Evolutionary conservation across 2,329 filamentous ascomycete species (phyloP), one percentile per base, ranked within the genome.

Genomic region (Laburnicola sp.): DNA sequence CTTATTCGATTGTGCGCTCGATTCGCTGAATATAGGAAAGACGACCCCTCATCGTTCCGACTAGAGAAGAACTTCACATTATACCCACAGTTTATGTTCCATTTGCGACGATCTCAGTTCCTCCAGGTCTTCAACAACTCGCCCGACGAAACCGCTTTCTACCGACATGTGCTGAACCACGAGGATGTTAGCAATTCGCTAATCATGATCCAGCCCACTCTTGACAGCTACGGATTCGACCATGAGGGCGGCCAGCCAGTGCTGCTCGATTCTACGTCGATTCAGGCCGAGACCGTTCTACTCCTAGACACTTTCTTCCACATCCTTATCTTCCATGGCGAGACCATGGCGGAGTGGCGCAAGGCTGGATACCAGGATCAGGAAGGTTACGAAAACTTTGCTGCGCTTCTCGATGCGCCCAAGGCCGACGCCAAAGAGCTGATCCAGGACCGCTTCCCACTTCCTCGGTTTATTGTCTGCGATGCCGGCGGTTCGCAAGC

Each of bases 71-170:
- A 99, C 79, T 99, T 99, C 70, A 97, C 93, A 0, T 82, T 99
- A 11, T 99, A 99, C 70, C 94, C 94, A 25, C 94, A 99, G 72
- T 99, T 99, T 77, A 99, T 99, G 94, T 99, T 99, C 81, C 94
- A 99, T 74, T 82, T 99, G 54, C 88, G 94, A 64, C 86, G 94
- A 74, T 96, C 91, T 75, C 94, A 97, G 74, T 99, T 99, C 80
- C 76, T 99, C 59, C 94, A 99, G 70, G 92, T 99, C 50, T 99
- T 99, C 83, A 99, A 99, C 80, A 99, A 97, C 75, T 97, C 93
- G 0, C 94, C 94, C 6, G 94, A 99, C 65, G 94, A 99, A 76
- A 99, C 94, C 23, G 94, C 94, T n/a, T 99, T 99, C 76, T 96
- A 97, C 72, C 85, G 94, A 54, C 94, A 99, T 70, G 91, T 99